phyloP scores from a whole-genome alignment of 148 eudicot genomes.

The Rhododendron kiyosumense region DNA sequence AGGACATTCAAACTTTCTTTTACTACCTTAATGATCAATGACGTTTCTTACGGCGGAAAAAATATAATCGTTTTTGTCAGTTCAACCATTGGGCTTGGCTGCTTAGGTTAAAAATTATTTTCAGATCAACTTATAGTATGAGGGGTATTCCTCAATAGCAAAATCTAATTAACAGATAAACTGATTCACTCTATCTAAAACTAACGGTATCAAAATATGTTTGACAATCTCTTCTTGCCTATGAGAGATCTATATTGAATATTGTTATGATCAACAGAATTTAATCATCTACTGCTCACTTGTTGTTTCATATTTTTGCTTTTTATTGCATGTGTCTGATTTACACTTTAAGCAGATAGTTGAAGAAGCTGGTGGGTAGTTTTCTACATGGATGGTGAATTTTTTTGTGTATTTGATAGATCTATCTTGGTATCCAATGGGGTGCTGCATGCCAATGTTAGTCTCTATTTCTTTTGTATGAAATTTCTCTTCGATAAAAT shows the following conservation, averaged over 20 bases:
- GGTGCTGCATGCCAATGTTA: slow-evolving; percentile 66
- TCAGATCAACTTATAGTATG: background rate
- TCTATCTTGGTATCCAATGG: slow-evolving; percentile 92
- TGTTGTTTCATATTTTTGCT: background rate
- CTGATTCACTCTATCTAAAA: background rate
- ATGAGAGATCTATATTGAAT: background rate
- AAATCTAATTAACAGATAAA: background rate
- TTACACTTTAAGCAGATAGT: slow-evolving; percentile 57
- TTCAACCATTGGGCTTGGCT: background rate
- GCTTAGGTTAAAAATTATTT: background rate
- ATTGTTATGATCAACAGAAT: background rate
- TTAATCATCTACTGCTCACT: background rate
- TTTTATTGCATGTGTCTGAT: background rate
- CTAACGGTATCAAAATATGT: background rate
- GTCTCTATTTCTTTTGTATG: slow-evolving; percentile 5
- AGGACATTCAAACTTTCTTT: background rate
- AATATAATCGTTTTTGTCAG: background rate
- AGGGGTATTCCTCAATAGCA: background rate
- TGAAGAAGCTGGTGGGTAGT: slow-evolving; percentile 98
- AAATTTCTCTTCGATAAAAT: background rate
- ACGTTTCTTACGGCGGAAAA: background rate
- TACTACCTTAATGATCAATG: background rate
- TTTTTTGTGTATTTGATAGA: slow-evolving; percentile 77
- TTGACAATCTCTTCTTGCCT: background rate
- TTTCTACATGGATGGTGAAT: slow-evolving; percentile 86